Evolutionary conservation across 768 basidiomycete species (phyloP), one percentile per base, ranked within the genome.

Genomic region (Lyophyllum shimeji): DNA sequence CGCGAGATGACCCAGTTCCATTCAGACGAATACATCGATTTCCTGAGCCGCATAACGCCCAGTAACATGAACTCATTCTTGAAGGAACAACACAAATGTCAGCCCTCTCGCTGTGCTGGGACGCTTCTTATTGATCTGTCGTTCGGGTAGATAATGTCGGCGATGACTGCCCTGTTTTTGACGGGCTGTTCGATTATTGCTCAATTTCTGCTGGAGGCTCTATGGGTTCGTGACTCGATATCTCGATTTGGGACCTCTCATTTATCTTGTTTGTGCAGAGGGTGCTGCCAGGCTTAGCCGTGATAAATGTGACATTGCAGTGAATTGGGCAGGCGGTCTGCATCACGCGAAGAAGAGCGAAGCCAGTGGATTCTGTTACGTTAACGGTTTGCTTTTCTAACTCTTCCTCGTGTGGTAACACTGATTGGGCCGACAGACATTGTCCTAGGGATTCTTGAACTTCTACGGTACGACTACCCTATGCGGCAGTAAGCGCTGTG

Each of bases 1-100:
- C 90, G 97, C 57, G 97, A 99, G 72, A 98, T 99, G 97, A 96
- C 97, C 18, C 92, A 99, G 67, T 99, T 98, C 68, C 96, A 98
- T 71, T 95, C 96, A 3, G 96, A 99, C 71, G 97, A 98, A 78
- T 99, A 98, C 70, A 92, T 98, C 56, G 97, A 98, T 64, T 98
- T 99, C 73, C 80, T 98, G 49, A 89, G 86, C 69, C 84, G 90
- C 63, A 96, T 98, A 63, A 93, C 89, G 1, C 96, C 97, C 0
- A 90, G 87, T 71, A 98, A 96, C 71, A 97, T 97, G 87, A 90
- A 91, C 68, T 85, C 87, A 31, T 97, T 86, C 69, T 82, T 93
- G 40, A 94, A 93, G 65, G 96, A 98, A 67, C 95, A 97, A 69
- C 90, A 94, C 63, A 98, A 97, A 74, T 98, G 96, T 96, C 51